Conservation (phyloP, 2,329 filamentous ascomycete species). For the Pseudogymnoascus sp. region DNA sequence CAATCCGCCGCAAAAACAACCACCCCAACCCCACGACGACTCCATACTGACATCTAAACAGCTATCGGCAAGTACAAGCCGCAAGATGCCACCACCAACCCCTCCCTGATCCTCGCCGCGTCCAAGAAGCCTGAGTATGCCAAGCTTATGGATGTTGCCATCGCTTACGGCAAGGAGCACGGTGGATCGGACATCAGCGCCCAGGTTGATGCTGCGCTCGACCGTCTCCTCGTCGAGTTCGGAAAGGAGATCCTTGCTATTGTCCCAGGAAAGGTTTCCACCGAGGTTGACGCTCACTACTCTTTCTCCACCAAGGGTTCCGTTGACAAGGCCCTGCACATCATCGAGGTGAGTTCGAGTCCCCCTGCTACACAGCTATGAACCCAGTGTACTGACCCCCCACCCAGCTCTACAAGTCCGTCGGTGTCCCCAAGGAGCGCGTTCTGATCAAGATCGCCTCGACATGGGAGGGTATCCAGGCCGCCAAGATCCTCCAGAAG, state of each 20-base stretch:
- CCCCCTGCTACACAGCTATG: background rate
- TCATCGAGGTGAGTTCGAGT: conserved; percentile 73
- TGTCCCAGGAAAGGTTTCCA: conserved; percentile 96
- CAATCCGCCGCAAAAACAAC: background rate
- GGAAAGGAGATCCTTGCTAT: conserved; percentile 96
- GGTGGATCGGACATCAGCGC: conserved; percentile 60
- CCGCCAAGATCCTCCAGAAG: conserved; percentile 89
- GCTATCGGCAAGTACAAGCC: conserved; percentile 99
- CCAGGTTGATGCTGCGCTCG: conserved; percentile 83
- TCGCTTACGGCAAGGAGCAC: conserved; percentile 75
- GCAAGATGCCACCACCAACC: conserved; percentile 99
- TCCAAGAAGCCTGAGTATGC: conserved; percentile 98
- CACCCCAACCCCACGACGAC: conserved; percentile 14
- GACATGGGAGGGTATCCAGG: conserved; percentile 99
- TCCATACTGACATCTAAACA: conserved; percentile 36
- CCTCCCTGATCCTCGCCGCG: conserved; percentile 93
- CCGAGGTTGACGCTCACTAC: conserved; percentile 92
- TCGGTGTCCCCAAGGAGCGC: conserved; percentile 87
- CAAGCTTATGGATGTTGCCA: conserved; percentile 77
- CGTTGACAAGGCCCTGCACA: conserved; percentile 90
- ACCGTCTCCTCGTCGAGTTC: conserved; percentile 94
- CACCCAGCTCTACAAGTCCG: conserved; percentile 79
- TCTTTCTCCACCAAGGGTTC: conserved; percentile 92
- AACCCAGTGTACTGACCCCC: background rate
- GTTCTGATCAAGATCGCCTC: conserved; percentile 98